Evolutionary conservation across 2,329 filamentous ascomycete genomes (phyloP), one percentile per base, ranked within the genome.

Genomic region (Pestalotiopsis sp.): DNA sequence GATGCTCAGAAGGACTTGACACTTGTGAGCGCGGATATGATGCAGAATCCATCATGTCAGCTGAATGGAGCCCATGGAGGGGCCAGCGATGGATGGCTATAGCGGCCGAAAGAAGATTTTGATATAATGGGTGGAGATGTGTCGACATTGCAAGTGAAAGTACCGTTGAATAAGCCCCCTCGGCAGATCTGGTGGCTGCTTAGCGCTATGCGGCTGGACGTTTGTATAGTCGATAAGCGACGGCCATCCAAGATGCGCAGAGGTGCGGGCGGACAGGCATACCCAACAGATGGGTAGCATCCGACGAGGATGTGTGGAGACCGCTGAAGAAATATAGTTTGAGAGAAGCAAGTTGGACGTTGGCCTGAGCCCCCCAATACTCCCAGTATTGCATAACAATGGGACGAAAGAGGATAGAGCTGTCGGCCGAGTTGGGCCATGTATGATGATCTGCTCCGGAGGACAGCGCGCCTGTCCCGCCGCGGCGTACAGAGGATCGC

Each of bases 321-420:
- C 57, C 57, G 57, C 57, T 59, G 57, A 59, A 59, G 23, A 59
- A 27, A 36, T 59, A 59, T 27, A 59, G 45, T 59, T 27, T 59
- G 25, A 52, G 27, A 59, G 27, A 59, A 27, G 57, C 23, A 59
- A 59, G 57, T 59, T 2, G 45, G 45, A 52, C 45, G 45, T 52
- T 52, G 45, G 45, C 14, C 17, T 52, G 20, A 9, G 45, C 17
- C 45, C 45, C 45, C 17, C 45, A 45, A 45, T 17, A 13, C 17
- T 45, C 13, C 41, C 9, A 52, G 20, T 52, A 52, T 52, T 52
- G 45, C 45, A 52, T 52, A 9, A 52, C 4, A 52, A n/a, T 9
- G 17, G 17, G 45, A 52, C 45, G 17, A 52, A 52, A n/a, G 7
- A 52, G 45, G 45, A n/a, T n/a, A 52, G 45, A 52, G 45, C 17